A percentile compares a stretch with the other conserved stretches of the same genome.
Evolutionary conservation across 768 basidiomycete genomes (phyloP).

Genomic region (Tylopilus vinaceipallidus): DNA sequence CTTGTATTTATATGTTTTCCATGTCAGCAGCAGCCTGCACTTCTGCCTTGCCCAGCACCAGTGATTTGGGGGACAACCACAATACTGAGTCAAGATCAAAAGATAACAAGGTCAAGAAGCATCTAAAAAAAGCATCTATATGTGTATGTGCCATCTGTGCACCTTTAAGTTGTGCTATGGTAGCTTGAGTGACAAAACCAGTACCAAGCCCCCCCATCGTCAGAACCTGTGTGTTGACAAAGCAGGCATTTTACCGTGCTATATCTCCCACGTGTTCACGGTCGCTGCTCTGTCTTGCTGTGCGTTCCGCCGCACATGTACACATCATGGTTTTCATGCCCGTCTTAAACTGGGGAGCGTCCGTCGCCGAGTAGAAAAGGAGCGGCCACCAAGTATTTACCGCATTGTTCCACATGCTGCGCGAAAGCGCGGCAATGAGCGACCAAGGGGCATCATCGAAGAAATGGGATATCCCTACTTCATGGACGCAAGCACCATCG

Average conservation of each 20-base stretch:
- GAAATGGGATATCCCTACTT: slow-evolving; percentile 42
- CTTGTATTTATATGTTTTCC: too few species aligned
- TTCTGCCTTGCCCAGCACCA: too few species aligned
- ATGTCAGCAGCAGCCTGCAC: too few species aligned
- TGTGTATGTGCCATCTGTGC: too few species aligned
- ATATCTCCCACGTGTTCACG: background rate
- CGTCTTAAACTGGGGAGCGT: slow-evolving; percentile 63
- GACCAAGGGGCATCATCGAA: background rate
- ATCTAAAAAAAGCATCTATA: background rate
- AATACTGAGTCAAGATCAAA: too few species aligned
- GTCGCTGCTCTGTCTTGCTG: background rate
- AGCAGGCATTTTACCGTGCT: too few species aligned
- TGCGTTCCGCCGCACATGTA: slow-evolving; percentile 44
- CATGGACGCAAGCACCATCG: slow-evolving; percentile 72
- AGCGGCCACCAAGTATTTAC: slow-evolving; percentile 71
- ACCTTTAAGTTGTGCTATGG: too few species aligned
- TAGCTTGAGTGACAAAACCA: slow-evolving; percentile 4
- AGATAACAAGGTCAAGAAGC: too few species aligned
- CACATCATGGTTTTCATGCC: slow-evolving; percentile 72
- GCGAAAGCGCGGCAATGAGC: background rate
- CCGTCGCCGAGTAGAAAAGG: slow-evolving; percentile 70
- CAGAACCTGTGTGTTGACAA: background rate
- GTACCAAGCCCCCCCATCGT: background rate
- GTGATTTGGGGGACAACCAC: too few species aligned
- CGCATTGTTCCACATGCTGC: slow-evolving; percentile 67